phyloP scores from a whole-genome alignment of 768 basidiomycete species.

The Calvatia gigantea region DNA sequence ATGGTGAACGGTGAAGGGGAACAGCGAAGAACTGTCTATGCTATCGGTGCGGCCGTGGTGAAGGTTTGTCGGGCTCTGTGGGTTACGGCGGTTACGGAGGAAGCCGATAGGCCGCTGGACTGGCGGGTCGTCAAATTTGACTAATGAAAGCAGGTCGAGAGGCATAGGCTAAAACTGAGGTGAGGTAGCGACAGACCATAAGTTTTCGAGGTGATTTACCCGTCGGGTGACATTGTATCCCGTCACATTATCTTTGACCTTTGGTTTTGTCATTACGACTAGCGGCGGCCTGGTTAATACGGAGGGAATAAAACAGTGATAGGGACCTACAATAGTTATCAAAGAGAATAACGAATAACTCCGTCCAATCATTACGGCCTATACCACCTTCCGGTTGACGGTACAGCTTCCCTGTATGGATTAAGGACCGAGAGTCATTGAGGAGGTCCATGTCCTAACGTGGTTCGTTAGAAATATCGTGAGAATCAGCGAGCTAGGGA shows the following conservation, averaged over 20 bases:
- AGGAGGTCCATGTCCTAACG: constrained; percentile 85
- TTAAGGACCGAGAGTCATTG: constrained; percentile 76
- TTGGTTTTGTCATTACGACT: constrained; percentile 90
- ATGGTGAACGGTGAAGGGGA: constrained; percentile 86
- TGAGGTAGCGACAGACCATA: constrained; percentile 3
- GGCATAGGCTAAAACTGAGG: constrained; percentile 72
- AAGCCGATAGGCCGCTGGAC: constrained; percentile 74
- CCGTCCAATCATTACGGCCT: constrained; percentile 87
- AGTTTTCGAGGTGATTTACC: constrained; percentile 38
- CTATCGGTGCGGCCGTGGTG: constrained; percentile 30
- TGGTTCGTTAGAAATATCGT: not conserved
- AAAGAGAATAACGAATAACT: constrained; percentile 86
- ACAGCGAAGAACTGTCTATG: constrained; percentile 71
- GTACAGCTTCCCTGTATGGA: constrained; percentile 79
- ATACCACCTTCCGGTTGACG: constrained; percentile 88
- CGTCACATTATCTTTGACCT: constrained; percentile 69
- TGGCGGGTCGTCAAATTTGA: constrained; percentile 77
- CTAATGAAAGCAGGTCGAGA: constrained; percentile 82
- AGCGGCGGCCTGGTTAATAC: constrained; percentile 16
- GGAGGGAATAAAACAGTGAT: not conserved
- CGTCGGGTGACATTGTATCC: constrained; percentile 81
- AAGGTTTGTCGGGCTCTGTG: constrained; percentile 19
- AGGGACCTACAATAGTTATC: constrained; percentile 85
- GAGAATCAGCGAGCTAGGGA: not conserved
- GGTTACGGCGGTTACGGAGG: constrained; percentile 54